Percentiles rank a stretch among this genome's conserved stretches.
Evolutionary conservation across 805 yeast species (phyloP).

Genomic region (Zygosaccharomyces kombuchaensis): DNA sequence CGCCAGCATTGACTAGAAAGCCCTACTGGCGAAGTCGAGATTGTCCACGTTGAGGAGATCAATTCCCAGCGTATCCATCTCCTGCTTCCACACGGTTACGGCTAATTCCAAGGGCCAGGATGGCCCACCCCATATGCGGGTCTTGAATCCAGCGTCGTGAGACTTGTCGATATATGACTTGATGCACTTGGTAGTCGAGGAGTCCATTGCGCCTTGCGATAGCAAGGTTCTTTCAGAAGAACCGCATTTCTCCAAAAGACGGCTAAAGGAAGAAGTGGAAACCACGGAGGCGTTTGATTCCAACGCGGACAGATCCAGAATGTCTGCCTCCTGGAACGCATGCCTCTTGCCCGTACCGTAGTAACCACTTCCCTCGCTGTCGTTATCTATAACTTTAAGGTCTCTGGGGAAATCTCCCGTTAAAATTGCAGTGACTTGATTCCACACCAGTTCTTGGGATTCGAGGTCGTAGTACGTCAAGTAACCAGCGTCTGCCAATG

Average conservation of each 20-base stretch:
- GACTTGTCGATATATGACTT: constrained; percentile 37
- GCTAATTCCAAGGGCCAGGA: constrained; percentile 54
- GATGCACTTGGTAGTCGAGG: constrained; percentile 18
- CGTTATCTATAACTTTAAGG: constrained; percentile 12
- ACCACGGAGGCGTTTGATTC: constrained; percentile 23
- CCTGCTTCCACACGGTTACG: constrained; percentile 46
- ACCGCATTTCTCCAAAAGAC: constrained; percentile 19
- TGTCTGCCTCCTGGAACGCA: constrained; percentile 43
- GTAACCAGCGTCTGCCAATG: constrained; percentile 46
- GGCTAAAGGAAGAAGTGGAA: constrained; percentile 42
- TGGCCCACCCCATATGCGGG: constrained; percentile 71
- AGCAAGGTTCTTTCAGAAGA: constrained; percentile 7
- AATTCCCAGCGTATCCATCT: constrained; percentile 41
- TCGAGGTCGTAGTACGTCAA: constrained; percentile 45
- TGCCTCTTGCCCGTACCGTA: constrained; percentile 28
- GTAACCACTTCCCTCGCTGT: constrained; percentile 14
- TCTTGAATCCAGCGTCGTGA: constrained; percentile 47
- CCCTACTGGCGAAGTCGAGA: constrained; percentile 38
- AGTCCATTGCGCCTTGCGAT: constrained; percentile 13
- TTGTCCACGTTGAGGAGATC: constrained; percentile 66
- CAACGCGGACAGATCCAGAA: constrained; percentile 21
- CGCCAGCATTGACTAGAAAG: not conserved
- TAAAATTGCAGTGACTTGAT: constrained; percentile 58
- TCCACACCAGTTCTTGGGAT: constrained; percentile 36
- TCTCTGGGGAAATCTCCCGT: constrained; percentile 59